A percentile compares a stretch with the other conserved stretches of the same genome.
These are phyloP conservation scores for Boletus rubropictus DNA, from an alignment of 768 basidiomycete species.

Conservation along the genomic window DNA sequence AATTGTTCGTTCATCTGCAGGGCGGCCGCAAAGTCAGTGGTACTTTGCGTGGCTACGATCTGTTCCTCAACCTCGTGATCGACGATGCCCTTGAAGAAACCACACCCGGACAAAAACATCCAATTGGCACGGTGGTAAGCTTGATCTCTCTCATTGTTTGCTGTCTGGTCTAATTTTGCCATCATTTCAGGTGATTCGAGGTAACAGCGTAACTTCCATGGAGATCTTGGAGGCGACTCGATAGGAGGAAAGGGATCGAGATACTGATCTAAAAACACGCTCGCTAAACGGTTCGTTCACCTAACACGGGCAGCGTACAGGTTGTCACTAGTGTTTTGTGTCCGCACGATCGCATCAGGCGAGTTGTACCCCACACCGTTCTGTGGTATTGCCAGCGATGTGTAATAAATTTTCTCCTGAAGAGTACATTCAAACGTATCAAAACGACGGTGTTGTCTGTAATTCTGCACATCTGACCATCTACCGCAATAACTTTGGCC, in stretches of 20 bases:
- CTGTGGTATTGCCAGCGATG: background rate
- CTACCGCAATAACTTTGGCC: background rate
- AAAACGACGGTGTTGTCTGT: background rate
- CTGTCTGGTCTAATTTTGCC: conserved; percentile 2
- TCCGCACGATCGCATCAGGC: conserved; percentile 7
- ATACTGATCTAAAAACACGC: background rate
- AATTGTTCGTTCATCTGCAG: conserved; percentile 88
- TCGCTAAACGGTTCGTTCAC: conserved; percentile 7
- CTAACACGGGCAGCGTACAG: background rate
- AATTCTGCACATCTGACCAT: background rate
- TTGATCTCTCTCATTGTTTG: background rate
- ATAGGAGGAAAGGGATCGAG: conserved; percentile 6
- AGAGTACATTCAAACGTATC: background rate
- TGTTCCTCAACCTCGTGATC: conserved; percentile 96
- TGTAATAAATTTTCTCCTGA: background rate
- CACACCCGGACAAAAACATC: conserved; percentile 81
- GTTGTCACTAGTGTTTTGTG: background rate
- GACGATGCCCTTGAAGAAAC: conserved; percentile 94
- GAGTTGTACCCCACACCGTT: background rate
- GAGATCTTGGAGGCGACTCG: conserved; percentile 72
- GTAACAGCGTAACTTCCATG: conserved; percentile 95
- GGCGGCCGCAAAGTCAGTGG: conserved; percentile 96
- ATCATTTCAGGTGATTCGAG: conserved; percentile 76
- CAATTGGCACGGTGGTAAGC: conserved; percentile 88
- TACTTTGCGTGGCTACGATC: conserved; percentile 91